phyloP scores from a whole-genome alignment of 2,329 filamentous ascomycete species.

The Ophiocordyceps unilateralis region DNA sequence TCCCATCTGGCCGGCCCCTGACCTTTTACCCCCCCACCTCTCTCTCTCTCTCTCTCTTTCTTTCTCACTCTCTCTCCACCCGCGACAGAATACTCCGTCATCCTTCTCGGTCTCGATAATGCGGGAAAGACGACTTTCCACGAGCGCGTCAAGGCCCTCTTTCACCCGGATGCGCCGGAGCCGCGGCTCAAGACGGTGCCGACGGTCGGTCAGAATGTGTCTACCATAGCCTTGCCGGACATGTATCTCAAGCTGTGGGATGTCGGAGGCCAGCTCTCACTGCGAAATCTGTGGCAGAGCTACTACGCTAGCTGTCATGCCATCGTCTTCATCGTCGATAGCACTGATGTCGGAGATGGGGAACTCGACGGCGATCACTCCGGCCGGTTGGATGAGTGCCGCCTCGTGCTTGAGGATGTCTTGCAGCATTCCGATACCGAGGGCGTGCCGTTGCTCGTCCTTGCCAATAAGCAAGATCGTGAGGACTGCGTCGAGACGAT shows the following conservation, averaged over 20 bases:
- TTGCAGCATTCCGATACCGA: constrained; percentile 75
- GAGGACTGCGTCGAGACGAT: constrained; percentile 98
- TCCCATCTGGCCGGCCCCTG: no score
- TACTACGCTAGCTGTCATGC: constrained; percentile 92
- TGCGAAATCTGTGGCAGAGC: constrained; percentile 85
- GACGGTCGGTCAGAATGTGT: constrained; percentile 93
- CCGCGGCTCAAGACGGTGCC: constrained; percentile 76
- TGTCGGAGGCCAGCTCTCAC: constrained; percentile 78
- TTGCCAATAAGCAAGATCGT: constrained; percentile 95
- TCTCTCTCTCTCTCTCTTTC: no score
- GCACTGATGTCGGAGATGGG: constrained; percentile 78
- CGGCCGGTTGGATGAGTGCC: constrained; percentile 70
- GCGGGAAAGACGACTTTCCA: constrained; percentile 97
- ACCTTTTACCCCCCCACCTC: no score
- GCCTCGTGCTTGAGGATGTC: constrained; percentile 76
- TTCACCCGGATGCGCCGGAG: constrained; percentile 42
- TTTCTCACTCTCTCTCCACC: no score
- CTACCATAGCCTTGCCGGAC: constrained; percentile 74
- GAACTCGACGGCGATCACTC: constrained; percentile 35
- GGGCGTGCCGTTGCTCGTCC: constrained; percentile 76
- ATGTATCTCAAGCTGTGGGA: constrained; percentile 99
- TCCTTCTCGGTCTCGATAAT: constrained; percentile 93
- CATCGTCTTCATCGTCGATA: constrained; percentile 95
- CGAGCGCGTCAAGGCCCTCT: constrained; percentile 86
- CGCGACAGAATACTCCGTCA: constrained; percentile 86